These are phyloP conservation scores for Cryphonectria nitschkei DNA, from an alignment of 2,329 filamentous ascomycete genomes.

Conservation along the genomic window DNA sequence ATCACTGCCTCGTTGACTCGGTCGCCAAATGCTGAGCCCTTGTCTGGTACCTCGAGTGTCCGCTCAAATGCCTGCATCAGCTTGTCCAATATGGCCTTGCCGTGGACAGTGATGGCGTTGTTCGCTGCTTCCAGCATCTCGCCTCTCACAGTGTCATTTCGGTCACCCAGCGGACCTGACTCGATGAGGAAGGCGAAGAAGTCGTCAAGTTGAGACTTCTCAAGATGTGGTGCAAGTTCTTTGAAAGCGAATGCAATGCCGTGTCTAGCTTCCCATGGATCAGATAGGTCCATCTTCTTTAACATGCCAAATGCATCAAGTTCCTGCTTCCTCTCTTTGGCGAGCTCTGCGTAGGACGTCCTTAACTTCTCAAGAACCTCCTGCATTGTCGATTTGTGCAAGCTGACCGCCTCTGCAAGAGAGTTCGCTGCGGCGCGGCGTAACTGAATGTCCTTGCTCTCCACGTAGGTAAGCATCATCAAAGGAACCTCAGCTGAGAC, in stretches of 20 bases:
- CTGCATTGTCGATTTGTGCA: slow-evolving; percentile 62
- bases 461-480: slow-evolving; percentile 76
- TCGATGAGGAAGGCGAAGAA: slow-evolving; percentile 88
- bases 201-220: slow-evolving; percentile 68
- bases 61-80: slow-evolving; percentile 92
- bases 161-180: slow-evolving; percentile 84
- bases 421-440: slow-evolving; percentile 82
- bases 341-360: slow-evolving; percentile 73
- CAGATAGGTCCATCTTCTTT: slow-evolving; percentile 81
- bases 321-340: slow-evolving; percentile 80
- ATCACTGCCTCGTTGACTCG: slow-evolving; percentile 96
- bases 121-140: slow-evolving; percentile 94
- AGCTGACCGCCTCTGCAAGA: slow-evolving; percentile 72
- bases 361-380: slow-evolving; percentile 68
- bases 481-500: slow-evolving; percentile 67
- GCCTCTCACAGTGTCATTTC: slow-evolving; percentile 73
- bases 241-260: slow-evolving; percentile 87
- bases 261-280: slow-evolving; percentile 90
- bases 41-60: slow-evolving; percentile 83
- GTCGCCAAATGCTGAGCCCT: slow-evolving; percentile 79
- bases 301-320: slow-evolving; percentile 95
- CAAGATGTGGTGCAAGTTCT: slow-evolving; percentile 74
- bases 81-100: slow-evolving; percentile 80
- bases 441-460: slow-evolving; percentile 79
- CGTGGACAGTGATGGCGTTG: slow-evolving; percentile 77